Evolutionary conservation across 345 rosid species (phyloP).

Genomic region (Eucalyptus sp.): DNA sequence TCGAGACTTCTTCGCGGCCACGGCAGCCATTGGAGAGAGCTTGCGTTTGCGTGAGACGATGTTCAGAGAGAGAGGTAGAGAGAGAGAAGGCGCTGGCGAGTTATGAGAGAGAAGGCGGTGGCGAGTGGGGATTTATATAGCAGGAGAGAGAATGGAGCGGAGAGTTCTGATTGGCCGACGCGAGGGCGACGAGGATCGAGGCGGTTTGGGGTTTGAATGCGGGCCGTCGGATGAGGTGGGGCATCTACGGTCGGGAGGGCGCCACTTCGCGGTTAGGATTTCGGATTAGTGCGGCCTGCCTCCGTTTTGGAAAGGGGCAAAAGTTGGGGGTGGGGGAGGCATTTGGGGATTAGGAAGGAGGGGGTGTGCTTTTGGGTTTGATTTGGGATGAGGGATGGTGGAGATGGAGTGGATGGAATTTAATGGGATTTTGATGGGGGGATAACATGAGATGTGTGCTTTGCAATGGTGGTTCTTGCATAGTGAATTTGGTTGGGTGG

Average conservation of each 20-base stretch:
- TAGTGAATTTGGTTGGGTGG: neutral
- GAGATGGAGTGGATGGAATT: neutral
- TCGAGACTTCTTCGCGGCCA: neutral
- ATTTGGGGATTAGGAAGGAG: rapidly evolving
- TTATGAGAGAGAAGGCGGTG: neutral
- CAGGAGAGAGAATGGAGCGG: neutral
- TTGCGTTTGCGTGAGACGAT: neutral
- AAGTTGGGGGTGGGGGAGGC: neutral
- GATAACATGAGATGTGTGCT: neutral
- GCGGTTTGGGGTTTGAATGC: neutral
- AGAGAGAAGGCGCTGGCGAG: neutral
- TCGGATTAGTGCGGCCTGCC: neutral
- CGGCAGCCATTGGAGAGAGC: neutral
- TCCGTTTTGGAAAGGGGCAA: neutral
- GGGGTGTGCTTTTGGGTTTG: neutral
- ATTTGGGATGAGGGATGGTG: rapidly evolving
- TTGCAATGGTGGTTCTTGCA: neutral
- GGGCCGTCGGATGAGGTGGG: neutral
- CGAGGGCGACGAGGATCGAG: neutral
- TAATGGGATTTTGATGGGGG: neutral
- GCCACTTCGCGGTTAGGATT: neutral
- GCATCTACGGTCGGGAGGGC: neutral
- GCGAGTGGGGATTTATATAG: neutral
- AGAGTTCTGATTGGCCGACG: constrained; percentile 5
- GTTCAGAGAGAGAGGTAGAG: neutral